These are phyloP conservation scores for Corchorus olitorius DNA, from an alignment of 345 rosid species.

Conservation along the genomic window DNA sequence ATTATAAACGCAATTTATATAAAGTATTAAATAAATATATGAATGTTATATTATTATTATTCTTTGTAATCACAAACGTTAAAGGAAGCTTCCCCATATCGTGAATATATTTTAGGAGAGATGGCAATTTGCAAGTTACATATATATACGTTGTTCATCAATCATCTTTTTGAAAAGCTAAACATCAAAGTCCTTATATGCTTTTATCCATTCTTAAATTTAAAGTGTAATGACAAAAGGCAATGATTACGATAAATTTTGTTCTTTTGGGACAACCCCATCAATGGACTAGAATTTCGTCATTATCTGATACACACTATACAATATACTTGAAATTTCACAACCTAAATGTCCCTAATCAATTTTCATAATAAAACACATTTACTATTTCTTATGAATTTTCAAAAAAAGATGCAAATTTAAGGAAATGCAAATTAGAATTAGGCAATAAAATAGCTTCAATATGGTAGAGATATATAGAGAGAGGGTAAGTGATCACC, in stretches of 20 bases:
- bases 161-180: slow-evolving; percentile 38
- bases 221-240: slow-evolving; percentile 33
- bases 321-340: no score
- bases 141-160: neutral
- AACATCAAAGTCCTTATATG: slow-evolving; percentile 6
- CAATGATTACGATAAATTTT: slow-evolving; percentile 26
- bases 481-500: neutral
- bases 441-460: neutral
- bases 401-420: no score
- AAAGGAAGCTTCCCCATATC: slow-evolving; percentile 28
- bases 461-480: neutral
- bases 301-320: slow-evolving; percentile 15
- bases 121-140: slow-evolving; percentile 12
- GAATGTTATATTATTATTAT: no score
- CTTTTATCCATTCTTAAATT: slow-evolving; percentile 22
- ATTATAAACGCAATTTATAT: slow-evolving; percentile 2
- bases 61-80: neutral
- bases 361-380: no score
- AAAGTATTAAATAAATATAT: neutral
- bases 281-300: slow-evolving; percentile 28
- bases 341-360: no score
- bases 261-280: slow-evolving; percentile 8
- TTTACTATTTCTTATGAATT: no score
- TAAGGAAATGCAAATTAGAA: no score
- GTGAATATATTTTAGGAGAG: neutral